phyloP scores from a whole-genome alignment of 306 rosid genomes.

The Carpinus fangiana region DNA sequence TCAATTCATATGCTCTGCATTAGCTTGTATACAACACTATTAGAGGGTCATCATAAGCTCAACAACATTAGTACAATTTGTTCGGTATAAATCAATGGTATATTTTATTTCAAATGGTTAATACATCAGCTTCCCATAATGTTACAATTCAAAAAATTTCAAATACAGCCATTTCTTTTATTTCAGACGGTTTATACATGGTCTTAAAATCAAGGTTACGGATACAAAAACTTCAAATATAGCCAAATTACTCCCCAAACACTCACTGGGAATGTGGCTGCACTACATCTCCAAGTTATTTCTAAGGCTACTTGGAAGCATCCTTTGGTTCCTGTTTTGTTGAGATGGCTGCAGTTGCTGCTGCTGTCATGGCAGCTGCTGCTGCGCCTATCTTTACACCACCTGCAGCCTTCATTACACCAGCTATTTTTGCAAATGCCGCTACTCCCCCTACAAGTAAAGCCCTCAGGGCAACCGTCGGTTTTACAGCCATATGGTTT shows the following conservation, averaged over 20 bases:
- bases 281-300: constrained; percentile 21
- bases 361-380: constrained; percentile 82
- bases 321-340: constrained; percentile 65
- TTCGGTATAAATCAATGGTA: neutral
- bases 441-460: constrained; percentile 84
- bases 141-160: neutral
- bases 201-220: constrained; percentile 21
- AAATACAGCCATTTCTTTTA: constrained; percentile 6
- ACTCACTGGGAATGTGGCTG: constrained; percentile 13
- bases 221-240: neutral
- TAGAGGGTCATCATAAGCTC: neutral
- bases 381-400: constrained; percentile 79
- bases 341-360: constrained; percentile 74
- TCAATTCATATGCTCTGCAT: neutral
- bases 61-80: neutral
- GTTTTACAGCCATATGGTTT: constrained; percentile 61
- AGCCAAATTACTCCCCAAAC: neutral
- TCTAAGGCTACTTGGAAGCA: constrained; percentile 42
- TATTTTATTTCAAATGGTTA: neutral
- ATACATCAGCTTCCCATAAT: neutral
- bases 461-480: constrained; percentile 86
- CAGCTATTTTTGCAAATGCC: constrained; percentile 77
- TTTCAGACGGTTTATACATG: constrained; percentile 21
- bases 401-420: constrained; percentile 85
- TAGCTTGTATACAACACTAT: neutral